Base-by-base conservation (phyloP, 1,284 basidiomycete species). In the Coniophora puteana region DNA sequence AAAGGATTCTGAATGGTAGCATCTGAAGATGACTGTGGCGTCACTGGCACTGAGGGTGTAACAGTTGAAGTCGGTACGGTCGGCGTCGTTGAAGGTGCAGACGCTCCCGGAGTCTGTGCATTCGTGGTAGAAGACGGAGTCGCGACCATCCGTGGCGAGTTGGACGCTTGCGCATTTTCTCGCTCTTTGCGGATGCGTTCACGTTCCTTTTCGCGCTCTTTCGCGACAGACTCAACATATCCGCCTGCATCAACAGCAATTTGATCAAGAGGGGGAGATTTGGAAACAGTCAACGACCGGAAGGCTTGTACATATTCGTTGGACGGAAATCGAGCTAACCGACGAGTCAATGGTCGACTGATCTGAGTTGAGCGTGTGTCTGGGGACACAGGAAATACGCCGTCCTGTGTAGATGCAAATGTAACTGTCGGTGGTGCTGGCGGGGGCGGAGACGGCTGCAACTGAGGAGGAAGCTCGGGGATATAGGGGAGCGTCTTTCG, bases 201-300 rank as follows among this genome's bases (percentile, higher is more conserved):
- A 4, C 85, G 68, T 55, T 88, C 86, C 38, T 68, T 69, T 45
- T 89, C 85, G 6, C 86, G 67, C 47, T 88, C 84, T 45, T 75
- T 75, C 2, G 78, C 79, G 3, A 88, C 74, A 5, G 74, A 74
- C 45, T 88, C 85, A 3, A 89, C 81, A 52, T 82, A 89, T 1
- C 65, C 66, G 18, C 77, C 76, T 11, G 83, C 74, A 53, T 83
- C 79, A 3, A 59, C 51, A 0, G 80, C 80, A 5, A 79, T 69
- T 3, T 57, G 62, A 14, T 59, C 55, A 12, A 63, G 51, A 31
- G 47, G 55, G 10, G 48, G 49, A 18, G 56, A 58, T 35, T 51
- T 54, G 1, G 51, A 50, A 27, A 55, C 42, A 5, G 61, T 45
- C 14, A 59, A 28, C 32, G 40, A 50, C 43, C 48, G 59, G 7